Conservation (phyloP, 2,329 filamentous ascomycete genomes). For the Microcyclospora pomicola region DNA sequence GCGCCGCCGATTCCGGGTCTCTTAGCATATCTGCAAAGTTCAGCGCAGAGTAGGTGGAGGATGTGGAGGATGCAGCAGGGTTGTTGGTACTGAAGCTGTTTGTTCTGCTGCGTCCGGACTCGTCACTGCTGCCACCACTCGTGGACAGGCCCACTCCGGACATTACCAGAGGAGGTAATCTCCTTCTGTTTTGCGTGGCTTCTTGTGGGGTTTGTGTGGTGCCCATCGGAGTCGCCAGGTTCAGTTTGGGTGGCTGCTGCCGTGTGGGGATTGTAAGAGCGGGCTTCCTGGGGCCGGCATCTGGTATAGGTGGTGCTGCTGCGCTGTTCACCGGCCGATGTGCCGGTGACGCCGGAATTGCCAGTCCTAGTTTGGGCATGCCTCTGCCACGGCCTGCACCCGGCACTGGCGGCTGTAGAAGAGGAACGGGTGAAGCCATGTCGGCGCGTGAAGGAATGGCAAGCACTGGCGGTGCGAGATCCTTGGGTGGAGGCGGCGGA, state of each 20-base stretch:
- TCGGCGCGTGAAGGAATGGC: slow-evolving; percentile 23
- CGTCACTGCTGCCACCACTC: slow-evolving; percentile 54
- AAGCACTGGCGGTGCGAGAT: slow-evolving; percentile 1
- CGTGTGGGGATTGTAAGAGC: slow-evolving; percentile 30
- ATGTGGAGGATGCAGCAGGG: slow-evolving; percentile 76
- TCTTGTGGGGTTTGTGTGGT: slow-evolving; percentile 57
- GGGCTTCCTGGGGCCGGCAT: slow-evolving; percentile 19
- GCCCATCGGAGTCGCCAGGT: slow-evolving; percentile 79
- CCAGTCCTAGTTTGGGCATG: slow-evolving; percentile 66
- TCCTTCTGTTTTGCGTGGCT: slow-evolving; percentile 31
- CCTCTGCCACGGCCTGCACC: slow-evolving; percentile 40
- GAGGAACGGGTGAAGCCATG: slow-evolving; percentile 65
- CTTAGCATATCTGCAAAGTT: slow-evolving; percentile 63
- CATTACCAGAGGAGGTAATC: slow-evolving; percentile 41
- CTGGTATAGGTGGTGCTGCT: slow-evolving; percentile 23
- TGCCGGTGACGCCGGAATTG: slow-evolving; percentile 78
- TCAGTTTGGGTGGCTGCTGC: slow-evolving; percentile 62
- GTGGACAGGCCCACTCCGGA: slow-evolving; percentile 42
- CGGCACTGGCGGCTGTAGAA: slow-evolving; percentile 71
- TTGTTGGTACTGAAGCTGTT: slow-evolving; percentile 66
- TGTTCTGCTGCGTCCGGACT: slow-evolving; percentile 69
- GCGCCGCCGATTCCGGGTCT: slow-evolving; percentile 81
- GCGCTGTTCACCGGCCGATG: slow-evolving; percentile 52
- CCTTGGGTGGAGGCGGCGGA: slow-evolving; percentile 2
- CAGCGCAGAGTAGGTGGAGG: slow-evolving; percentile 60